Conservation (phyloP, 2,329 filamentous ascomycete species). For the Neofusicoccum umdonicola region DNA sequence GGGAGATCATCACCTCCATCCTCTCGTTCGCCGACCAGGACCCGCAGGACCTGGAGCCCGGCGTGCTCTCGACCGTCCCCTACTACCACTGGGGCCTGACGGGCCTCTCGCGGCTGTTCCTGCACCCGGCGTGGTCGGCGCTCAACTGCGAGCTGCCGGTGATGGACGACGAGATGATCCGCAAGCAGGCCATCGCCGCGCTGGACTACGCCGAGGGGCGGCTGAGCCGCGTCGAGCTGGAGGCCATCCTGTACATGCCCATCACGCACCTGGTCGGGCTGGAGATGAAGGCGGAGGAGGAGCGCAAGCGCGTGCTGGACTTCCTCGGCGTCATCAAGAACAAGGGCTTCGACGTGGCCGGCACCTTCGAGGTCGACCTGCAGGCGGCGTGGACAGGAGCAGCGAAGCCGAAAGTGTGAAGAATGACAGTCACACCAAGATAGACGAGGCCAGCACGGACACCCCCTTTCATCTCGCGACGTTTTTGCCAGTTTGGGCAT, state of each 20-base stretch:
- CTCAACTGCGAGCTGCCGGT: constrained; percentile 14
- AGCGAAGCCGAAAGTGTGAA: background rate
- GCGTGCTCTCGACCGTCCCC: background rate
- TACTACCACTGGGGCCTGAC: constrained; percentile 17
- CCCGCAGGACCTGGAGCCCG: background rate
- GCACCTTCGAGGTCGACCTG: background rate
- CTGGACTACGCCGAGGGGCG: constrained; percentile 7
- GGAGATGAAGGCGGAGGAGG: constrained; percentile 12
- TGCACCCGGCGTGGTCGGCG: constrained; percentile 11
- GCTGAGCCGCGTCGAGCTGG: constrained; percentile 12
- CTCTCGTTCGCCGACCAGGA: background rate
- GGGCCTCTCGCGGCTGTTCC: constrained; percentile 10
- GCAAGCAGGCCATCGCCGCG: constrained; percentile 13
- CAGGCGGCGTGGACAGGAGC: background rate
- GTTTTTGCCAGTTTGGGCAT: background rate
- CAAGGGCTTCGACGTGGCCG: constrained; percentile 15
- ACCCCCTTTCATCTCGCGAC: background rate
- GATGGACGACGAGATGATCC: constrained; percentile 14
- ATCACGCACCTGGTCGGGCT: constrained; percentile 11
- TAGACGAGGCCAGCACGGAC: too few species aligned
- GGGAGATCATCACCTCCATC: constrained; percentile 14
- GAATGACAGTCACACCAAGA: background rate
- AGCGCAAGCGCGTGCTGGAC: constrained; percentile 10
- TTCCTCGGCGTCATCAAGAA: constrained; percentile 7
- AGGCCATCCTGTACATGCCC: constrained; percentile 9